Evolutionary conservation across 768 basidiomycete species (phyloP), one percentile per base, ranked within the genome.

Genomic region (Leccinum olivaceopallidum): DNA sequence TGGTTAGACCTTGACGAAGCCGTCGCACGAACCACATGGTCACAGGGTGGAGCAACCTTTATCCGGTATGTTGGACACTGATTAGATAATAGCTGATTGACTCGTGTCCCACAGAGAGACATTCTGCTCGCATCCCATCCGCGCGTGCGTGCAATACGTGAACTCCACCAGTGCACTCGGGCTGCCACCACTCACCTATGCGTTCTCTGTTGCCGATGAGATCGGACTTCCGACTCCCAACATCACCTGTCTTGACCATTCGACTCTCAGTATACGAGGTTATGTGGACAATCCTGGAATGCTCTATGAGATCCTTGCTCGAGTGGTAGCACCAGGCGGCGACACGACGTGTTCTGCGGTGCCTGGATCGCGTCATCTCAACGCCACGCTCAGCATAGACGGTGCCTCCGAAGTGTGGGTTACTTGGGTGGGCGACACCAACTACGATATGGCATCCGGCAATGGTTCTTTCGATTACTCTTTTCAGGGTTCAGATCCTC

Each of bases 351-450:
- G 84, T 59, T 61, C 70, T n/a, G 51, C 69, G 0, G 52, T 69
- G 12, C 44, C 65, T 26, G 68, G 68, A 10, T 66, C 71, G 37
- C 63, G 52, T 32, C 69, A 77, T 5, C 72, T 75, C 8, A 85
- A 84, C 57, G 80, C 81, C 24, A 81, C 81, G 2, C 58, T 90
- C 22, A 73, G 72, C 34, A 77, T 90, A 14, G 70, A 68, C 7
- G 71, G 76, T 20, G 76, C 81, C 28, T 74, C 75, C 2, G 84
- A 86, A 60, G 78, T 85, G 0, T 88, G 84, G 86, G 73, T 90
- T 64, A 82, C 83, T 7, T 90, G 88, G 88, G 82, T 85, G 18
- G 89, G 88, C n/a, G 87, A 80, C 30, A 91, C 90, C 16, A 80
- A 90, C 52, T 91, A 86, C 68, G 77, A 83, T 61, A 83, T 85